Conservation (phyloP, 768 basidiomycete genomes). For the Gyrodon lividus region DNA sequence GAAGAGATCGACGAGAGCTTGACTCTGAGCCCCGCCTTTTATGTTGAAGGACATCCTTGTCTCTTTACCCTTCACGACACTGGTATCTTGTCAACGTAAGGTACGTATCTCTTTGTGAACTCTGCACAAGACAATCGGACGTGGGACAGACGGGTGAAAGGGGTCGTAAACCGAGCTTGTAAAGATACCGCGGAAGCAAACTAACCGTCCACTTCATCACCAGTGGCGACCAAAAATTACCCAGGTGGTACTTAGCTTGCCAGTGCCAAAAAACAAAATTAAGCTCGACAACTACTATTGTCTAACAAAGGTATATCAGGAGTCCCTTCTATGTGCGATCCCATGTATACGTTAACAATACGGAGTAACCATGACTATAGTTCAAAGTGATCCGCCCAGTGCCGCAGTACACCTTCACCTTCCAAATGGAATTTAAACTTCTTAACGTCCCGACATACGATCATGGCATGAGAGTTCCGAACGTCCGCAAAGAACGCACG, state of each 20-base stretch:
- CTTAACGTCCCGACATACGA: constrained; percentile 67
- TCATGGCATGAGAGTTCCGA: constrained; percentile 67
- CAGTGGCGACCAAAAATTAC: too few relatives aligned
- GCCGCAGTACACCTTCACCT: constrained; percentile 66
- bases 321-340: too few relatives aligned
- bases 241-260: too few relatives aligned
- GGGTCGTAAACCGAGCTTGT: background rate
- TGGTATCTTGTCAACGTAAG: constrained; percentile 7
- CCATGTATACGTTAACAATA: background rate
- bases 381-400: constrained; percentile 68
- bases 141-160: background rate
- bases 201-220: too few relatives aligned
- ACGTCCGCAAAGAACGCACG: constrained; percentile 59
- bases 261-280: background rate
- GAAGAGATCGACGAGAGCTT: too few relatives aligned
- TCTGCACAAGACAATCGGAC: background rate
- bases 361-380: constrained; percentile 26
- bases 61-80: constrained; percentile 8
- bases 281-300: background rate
- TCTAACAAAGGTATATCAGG: too few relatives aligned
- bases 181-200: background rate
- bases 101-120: background rate
- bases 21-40: too few relatives aligned
- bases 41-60: too few relatives aligned
- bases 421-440: constrained; percentile 53